These are phyloP conservation scores for Rubia occidens DNA, from an alignment of 305 asterid genomes.

Conservation along the genomic window DNA sequence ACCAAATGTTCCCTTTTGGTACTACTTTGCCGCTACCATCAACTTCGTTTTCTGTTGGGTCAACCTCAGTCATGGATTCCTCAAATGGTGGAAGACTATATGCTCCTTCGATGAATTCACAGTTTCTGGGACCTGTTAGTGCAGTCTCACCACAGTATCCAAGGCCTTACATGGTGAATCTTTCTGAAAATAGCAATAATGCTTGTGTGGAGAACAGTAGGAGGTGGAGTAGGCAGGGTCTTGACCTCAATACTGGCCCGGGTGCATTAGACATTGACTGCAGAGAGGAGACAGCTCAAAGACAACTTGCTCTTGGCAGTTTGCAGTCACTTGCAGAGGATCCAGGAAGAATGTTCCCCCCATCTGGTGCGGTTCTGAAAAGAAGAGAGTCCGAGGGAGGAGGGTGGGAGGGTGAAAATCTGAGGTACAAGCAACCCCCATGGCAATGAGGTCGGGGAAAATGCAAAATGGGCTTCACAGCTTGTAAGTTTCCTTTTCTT, in stretches of 20 bases:
- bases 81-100: constrained; percentile 66
- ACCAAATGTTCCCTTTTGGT: constrained; percentile 61
- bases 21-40: constrained; percentile 52
- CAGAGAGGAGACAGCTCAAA: constrained; percentile 45
- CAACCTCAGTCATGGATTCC: constrained; percentile 49
- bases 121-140: constrained; percentile 52
- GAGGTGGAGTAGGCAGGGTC: constrained; percentile 69
- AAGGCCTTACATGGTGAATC: constrained; percentile 55
- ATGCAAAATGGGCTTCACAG: constrained; percentile 1
- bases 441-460: constrained; percentile 44
- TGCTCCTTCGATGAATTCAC: constrained; percentile 49
- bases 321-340: constrained; percentile 61
- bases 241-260: constrained; percentile 88
- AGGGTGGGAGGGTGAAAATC: constrained; percentile 59
- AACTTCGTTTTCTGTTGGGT: constrained; percentile 46
- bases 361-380: constrained; percentile 43
- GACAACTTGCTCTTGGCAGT: constrained; percentile 53
- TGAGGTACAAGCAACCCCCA: constrained; percentile 64
- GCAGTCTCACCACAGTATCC: constrained; percentile 52
- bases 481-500: neutral
- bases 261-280: constrained; percentile 53
- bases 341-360: constrained; percentile 44
- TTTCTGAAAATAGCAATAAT: constrained; percentile 37
- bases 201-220: constrained; percentile 44
- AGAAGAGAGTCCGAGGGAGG: constrained; percentile 79